Evolutionary conservation across 1,284 basidiomycete genomes (phyloP).

Genomic region (Tremellales sp.): DNA sequence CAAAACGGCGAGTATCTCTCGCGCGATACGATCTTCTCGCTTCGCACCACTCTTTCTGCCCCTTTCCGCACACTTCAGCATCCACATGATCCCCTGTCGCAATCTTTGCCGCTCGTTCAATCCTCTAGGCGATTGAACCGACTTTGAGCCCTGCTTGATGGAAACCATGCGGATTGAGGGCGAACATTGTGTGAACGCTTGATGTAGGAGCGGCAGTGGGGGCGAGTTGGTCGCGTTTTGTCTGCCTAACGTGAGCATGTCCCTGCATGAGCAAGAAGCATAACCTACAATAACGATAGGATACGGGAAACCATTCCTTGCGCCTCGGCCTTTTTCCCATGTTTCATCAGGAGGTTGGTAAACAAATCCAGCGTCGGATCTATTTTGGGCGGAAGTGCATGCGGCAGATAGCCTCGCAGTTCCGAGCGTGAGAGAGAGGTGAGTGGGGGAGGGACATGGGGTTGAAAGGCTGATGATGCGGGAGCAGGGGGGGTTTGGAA

Average conservation of each 20-base stretch:
- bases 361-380: conserved; percentile 74
- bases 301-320: conserved; percentile 58
- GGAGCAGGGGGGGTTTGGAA: conserved; percentile 1
- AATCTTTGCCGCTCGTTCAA: conserved; percentile 74
- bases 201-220: conserved; percentile 70
- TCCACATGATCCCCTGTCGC: conserved; percentile 61
- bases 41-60: conserved; percentile 53
- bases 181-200: conserved; percentile 62
- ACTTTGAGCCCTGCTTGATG: conserved; percentile 60
- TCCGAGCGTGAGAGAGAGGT: not conserved
- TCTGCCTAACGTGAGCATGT: conserved; percentile 50
- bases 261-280: not conserved
- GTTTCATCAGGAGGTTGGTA: conserved; percentile 60
- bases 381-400: conserved; percentile 60
- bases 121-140: conserved; percentile 61
- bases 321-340: conserved; percentile 68
- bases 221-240: conserved; percentile 68
- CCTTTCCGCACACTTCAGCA: conserved; percentile 59
- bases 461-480: conserved; percentile 2
- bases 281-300: conserved; percentile 49
- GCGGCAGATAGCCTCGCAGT: conserved; percentile 32
- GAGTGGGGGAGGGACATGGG: not conserved
- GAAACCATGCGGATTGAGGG: conserved; percentile 60
- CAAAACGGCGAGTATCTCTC: conserved; percentile 66
- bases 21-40: conserved; percentile 65